Evolutionary conservation across 805 yeast genomes (phyloP), one percentile per base, ranked within the genome.

Genomic region (Candida ficus): DNA sequence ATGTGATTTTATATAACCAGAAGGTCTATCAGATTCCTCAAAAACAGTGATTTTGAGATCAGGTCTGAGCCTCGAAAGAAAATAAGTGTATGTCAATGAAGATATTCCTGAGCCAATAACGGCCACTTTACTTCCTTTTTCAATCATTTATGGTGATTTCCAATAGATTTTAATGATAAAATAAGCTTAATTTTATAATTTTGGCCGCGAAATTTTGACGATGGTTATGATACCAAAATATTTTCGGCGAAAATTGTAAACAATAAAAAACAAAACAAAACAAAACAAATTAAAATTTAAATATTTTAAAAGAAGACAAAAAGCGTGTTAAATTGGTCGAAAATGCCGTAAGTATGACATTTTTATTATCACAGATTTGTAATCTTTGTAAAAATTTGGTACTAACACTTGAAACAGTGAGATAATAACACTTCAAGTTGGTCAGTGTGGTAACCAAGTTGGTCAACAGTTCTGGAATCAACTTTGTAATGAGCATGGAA

Each of bases 361-460:
- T n/a, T n/a, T n/a, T n/a, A n/a, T n/a, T n/a, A n/a, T n/a, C n/a
- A n/a, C n/a, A n/a, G n/a, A n/a, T n/a, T n/a, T n/a, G n/a, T n/a
- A n/a, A n/a, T n/a, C n/a, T n/a, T n/a, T n/a, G n/a, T n/a, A n/a
- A n/a, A 1, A 3, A 4, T 13, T 20, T 5, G 11, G 14, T 13
- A 11, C 37, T 33, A 33, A 33, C 21, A n/a, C 11, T 14, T 14
- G n/a, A 10, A 25, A 5, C 13, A 25, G 90, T 9, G 89, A 83
- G 58, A 76, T 83, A 3, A 68, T 83, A 30, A 80, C 90, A 2
- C 60, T 83, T 10, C 90, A 83, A 52, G 77, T 78, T 53, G 95
- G 96, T 20, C 99, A 93, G 64, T 93, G 99, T 67, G 99, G 99
- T 43, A 93, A 93, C 63, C 98, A 91, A 59, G 81, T 91, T 1